A percentile compares a stretch with the other conserved stretches of the same genome.
These are phyloP conservation scores for Phytopythium ostracodes DNA, from an alignment of 352 stramenopile species.

Conservation along the genomic window DNA sequence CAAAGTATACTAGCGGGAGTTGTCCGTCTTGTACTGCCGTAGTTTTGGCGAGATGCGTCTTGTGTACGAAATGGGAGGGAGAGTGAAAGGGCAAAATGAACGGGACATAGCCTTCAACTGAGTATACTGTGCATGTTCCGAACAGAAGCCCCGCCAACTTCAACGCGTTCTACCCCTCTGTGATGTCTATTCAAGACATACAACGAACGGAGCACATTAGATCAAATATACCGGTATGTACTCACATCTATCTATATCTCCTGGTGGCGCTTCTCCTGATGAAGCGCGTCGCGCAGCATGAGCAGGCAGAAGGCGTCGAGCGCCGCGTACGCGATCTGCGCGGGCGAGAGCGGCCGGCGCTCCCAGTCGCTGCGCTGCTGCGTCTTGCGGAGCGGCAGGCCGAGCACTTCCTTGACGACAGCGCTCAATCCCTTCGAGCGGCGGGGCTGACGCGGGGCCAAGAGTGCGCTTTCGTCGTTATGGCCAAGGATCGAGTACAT, in stretches of 20 bases:
- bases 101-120: too few relatives aligned
- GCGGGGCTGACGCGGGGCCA: slow-evolving; percentile 19
- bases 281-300: slow-evolving; percentile 53
- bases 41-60: too few relatives aligned
- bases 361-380: slow-evolving; percentile 82
- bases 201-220: too few relatives aligned
- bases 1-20: too few relatives aligned
- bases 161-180: neutral
- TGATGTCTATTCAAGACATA: too few relatives aligned
- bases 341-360: slow-evolving; percentile 41
- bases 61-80: too few relatives aligned
- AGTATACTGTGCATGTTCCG: neutral
- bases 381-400: slow-evolving; percentile 53
- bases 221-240: too few relatives aligned
- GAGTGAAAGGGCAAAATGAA: too few relatives aligned
- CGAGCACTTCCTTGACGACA: slow-evolving; percentile 49
- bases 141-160: neutral
- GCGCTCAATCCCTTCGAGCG: slow-evolving; percentile 51
- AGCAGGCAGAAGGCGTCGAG: slow-evolving; percentile 72
- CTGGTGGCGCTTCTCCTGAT: neutral
- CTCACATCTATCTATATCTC: neutral
- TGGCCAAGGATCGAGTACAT: slow-evolving; percentile 11
- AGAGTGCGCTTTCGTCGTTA: neutral
- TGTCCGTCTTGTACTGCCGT: too few relatives aligned
- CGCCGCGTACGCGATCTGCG: slow-evolving; percentile 70